Evolutionary conservation across 73 alveolate species (phyloP).

Genomic region (Paramecium biaurelia): DNA sequence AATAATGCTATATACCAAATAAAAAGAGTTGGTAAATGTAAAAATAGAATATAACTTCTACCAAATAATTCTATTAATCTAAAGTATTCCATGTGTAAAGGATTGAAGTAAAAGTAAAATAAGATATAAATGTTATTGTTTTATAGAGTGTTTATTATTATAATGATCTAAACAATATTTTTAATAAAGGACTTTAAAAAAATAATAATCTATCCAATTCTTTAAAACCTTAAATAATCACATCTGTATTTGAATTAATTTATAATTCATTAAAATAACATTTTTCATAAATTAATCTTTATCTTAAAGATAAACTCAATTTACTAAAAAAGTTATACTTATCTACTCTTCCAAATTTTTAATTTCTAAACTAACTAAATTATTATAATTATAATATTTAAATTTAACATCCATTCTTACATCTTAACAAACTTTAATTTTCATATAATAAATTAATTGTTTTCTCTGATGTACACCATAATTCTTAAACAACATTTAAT

Average conservation of each 20-base stretch:
- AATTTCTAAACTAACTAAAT: background rate
- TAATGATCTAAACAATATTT: background rate
- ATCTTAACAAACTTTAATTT: background rate
- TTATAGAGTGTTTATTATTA: background rate
- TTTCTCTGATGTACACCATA: background rate
- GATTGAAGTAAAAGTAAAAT: background rate
- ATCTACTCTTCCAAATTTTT: background rate
- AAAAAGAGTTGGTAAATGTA: background rate
- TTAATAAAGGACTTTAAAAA: background rate
- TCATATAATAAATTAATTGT: background rate
- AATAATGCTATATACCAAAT: background rate
- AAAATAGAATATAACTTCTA: background rate
- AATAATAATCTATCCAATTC: background rate
- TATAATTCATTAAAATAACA: background rate
- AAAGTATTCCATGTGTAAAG: background rate
- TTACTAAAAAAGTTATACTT: background rate
- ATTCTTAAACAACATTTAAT: background rate
- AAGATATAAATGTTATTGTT: background rate
- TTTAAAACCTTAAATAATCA: background rate
- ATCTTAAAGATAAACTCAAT: background rate
- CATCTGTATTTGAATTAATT: background rate
- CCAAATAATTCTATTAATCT: background rate
- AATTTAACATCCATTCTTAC: background rate
- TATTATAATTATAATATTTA: background rate
- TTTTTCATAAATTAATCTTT: background rate